phyloP scores from a whole-genome alignment of 78 protist species.

The Chrysochromulina parva region DNA sequence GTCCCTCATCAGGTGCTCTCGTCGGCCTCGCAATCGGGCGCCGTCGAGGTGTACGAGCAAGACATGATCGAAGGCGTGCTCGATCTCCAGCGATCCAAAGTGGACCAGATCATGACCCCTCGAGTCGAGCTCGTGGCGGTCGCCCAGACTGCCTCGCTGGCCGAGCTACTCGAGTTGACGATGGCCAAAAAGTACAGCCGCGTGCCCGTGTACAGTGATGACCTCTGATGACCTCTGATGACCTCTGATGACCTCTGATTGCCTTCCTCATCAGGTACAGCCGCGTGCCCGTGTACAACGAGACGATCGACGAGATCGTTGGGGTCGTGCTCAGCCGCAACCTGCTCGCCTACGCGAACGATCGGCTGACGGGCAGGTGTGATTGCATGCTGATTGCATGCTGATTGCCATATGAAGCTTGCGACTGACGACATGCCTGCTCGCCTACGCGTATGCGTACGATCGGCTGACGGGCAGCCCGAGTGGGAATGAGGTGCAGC shows the following conservation, averaged over 20 bases:
- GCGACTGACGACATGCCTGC: no score
- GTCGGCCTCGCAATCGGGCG: background rate
- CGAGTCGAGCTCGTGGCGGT: background rate
- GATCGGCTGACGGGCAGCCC: no score
- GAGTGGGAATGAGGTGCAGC: no score
- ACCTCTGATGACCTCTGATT: no score
- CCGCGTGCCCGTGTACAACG: background rate
- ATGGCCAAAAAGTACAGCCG: background rate
- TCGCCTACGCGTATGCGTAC: no score
- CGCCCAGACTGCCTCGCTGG: background rate
- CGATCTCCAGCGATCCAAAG: background rate
- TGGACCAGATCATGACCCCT: background rate
- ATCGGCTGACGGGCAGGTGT: no score
- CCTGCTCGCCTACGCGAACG: background rate
- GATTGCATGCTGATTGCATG: no score
- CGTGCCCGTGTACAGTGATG: background rate
- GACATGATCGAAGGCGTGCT: constrained; percentile 31
- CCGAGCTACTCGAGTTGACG: background rate
- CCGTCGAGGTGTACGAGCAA: background rate
- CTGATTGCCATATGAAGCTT: no score
- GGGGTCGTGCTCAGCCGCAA: background rate
- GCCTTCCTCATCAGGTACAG: background rate
- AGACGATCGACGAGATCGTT: background rate
- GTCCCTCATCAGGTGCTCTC: no score
- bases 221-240: no score